phyloP scores from a whole-genome alignment of 306 rosid species.

The Lathyrus oleraceus region DNA sequence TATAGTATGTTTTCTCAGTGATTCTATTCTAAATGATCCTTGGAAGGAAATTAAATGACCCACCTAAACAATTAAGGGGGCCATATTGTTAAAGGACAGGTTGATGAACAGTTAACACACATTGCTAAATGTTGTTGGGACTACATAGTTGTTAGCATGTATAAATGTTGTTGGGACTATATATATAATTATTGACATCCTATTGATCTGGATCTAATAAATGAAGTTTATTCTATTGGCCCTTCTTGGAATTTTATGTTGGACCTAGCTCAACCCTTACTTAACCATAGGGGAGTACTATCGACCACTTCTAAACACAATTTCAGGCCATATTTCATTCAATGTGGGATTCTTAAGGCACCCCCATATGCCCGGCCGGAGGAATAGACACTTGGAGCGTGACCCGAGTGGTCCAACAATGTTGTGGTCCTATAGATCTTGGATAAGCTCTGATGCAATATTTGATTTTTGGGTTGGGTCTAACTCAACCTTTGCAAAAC shows the following conservation, averaged over 20 bases:
- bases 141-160: neutral
- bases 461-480: neutral
- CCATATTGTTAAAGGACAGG: neutral
- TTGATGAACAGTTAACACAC: neutral
- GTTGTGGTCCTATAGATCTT: neutral
- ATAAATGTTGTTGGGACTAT: neutral
- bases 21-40: neutral
- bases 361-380: neutral
- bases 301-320: neutral
- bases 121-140: conserved; percentile 8
- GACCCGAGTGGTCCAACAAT: neutral
- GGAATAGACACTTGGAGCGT: neutral
- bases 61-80: neutral
- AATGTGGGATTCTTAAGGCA: neutral
- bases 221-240: neutral
- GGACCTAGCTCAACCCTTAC: neutral
- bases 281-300: neutral
- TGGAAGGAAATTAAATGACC: neutral
- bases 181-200: neutral
- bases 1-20: neutral
- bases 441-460: neutral
- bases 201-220: conserved; percentile 5
- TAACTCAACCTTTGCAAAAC: neutral
- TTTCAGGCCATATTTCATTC: neutral
- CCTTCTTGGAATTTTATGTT: neutral